Base-by-base conservation (phyloP, 2,329 filamentous ascomycete species). In the Colletotrichum shisoi region DNA sequence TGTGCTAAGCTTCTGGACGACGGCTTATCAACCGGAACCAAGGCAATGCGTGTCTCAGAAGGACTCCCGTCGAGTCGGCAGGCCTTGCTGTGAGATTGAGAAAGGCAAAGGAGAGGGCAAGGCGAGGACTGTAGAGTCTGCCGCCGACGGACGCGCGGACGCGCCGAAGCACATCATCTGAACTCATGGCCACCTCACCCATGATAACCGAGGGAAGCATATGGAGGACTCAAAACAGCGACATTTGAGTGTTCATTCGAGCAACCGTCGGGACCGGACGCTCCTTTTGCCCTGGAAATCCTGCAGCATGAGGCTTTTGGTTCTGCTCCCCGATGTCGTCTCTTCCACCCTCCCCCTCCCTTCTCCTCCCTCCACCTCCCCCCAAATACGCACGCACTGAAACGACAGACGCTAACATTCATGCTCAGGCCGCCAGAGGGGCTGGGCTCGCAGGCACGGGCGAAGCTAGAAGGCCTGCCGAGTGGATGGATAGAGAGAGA, bases 341-440 rank as follows among this genome's bases (percentile, higher is more conserved):
- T 57, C 58, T 13, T 15, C 31, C n/a, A 24, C 8, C n/a, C 27
- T 21, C 39, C n/a, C 44, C 44, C 49, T 5, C 34, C 21, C 24
- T 24, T 21, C 9, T 1, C 17, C 12, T 8, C 31, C 31, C 6
- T 37, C 44, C 42, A 3, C 34, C 34, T 9, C 15, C n/a, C 3
- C 21, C 21, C 21, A 7, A 49, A 49, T 54, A 63, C 65, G 62
- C 65, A 68, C 65, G 65, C 61, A 64, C 65, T 68, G 65, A 68
- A 68, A 68, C 65, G 61, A 60, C 27, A 21, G 44, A 37, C 17
- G 65, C 54, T 31, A 60, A 51, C 56, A 40, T 54, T 49, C 12
- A 58, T 68, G 65, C 65, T 68, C 65, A 59, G 65, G 51, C 65
- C 61, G 57, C 56, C n/a, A 39, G 37, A 65, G 49, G 65, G 65